phyloP scores from a whole-genome alignment of 2,329 filamentous ascomycete genomes.

The Sporothrix inflata region DNA sequence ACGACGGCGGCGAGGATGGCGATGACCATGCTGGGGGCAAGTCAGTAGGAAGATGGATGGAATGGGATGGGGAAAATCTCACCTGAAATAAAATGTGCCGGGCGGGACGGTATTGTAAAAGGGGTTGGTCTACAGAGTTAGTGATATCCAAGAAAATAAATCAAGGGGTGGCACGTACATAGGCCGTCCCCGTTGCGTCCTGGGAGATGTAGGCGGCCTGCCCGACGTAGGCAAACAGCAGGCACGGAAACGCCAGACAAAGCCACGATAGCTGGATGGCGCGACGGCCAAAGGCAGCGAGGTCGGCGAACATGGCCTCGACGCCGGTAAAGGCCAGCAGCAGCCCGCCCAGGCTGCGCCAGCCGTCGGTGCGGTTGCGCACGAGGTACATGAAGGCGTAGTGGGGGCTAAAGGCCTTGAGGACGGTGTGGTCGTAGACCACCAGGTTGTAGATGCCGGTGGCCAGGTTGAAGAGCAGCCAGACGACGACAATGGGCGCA shows the following conservation, averaged over 20 bases:
- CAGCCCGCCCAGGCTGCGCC: constrained; percentile 70
- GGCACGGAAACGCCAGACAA: constrained; percentile 67
- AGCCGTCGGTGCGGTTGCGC: constrained; percentile 62
- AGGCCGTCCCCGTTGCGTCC: constrained; percentile 58
- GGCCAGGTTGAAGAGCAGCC: constrained; percentile 65
- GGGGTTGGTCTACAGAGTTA: constrained; percentile 57
- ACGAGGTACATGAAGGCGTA: constrained; percentile 65
- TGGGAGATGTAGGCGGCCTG: constrained; percentile 73
- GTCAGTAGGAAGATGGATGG: not conserved
- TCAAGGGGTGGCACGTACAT: constrained; percentile 40
- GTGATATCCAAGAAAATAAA: not conserved
- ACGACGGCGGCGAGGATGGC: constrained; percentile 74
- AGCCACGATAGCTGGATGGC: constrained; percentile 78
- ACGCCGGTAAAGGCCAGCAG: constrained; percentile 76
- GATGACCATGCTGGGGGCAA: constrained; percentile 55
- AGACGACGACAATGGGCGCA: constrained; percentile 68
- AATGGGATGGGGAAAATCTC: not conserved
- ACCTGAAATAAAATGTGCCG: constrained; percentile 65
- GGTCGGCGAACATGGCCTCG: constrained; percentile 78
- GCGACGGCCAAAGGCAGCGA: constrained; percentile 71
- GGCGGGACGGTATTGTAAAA: constrained; percentile 73
- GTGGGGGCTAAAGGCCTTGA: constrained; percentile 61
- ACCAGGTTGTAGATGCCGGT: constrained; percentile 67
- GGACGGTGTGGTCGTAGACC: constrained; percentile 55
- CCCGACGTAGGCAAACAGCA: constrained; percentile 67